phyloP scores from a whole-genome alignment of 1,139 yeast species.

The Magnusiomyces tetraspermus region DNA sequence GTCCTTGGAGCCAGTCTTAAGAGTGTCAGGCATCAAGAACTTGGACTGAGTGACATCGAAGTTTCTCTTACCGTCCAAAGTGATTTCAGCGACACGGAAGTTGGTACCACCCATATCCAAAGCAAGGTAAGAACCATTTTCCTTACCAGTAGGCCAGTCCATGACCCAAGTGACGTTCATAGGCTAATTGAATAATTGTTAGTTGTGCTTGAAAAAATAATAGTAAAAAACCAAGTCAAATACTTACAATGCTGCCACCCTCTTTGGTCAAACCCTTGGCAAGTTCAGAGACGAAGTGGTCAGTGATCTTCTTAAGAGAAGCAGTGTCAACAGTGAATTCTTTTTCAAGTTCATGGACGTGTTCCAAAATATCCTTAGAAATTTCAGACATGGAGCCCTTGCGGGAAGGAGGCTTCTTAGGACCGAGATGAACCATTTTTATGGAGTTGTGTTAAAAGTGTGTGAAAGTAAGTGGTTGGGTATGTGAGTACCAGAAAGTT shows the following conservation, averaged over 20 bases:
- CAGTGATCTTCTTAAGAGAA: constrained; percentile 54
- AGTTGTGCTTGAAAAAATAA: not conserved
- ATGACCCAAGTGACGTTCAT: constrained; percentile 97
- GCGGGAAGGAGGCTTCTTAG: constrained; percentile 74
- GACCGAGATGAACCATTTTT: constrained; percentile 73
- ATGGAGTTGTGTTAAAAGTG: not conserved
- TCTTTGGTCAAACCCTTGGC: constrained; percentile 56
- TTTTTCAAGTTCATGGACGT: constrained; percentile 50
- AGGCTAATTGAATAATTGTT: constrained; percentile 35
- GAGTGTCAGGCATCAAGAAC: constrained; percentile 55
- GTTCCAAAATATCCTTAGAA: constrained; percentile 52
- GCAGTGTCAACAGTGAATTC: constrained; percentile 54
- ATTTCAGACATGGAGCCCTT: constrained; percentile 73
- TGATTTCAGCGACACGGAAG: constrained; percentile 79
- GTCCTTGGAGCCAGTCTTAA: constrained; percentile 72
- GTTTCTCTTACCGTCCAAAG: constrained; percentile 64
- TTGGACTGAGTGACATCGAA: constrained; percentile 80
- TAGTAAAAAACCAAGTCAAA: not conserved
- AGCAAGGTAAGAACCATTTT: constrained; percentile 81
- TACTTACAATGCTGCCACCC: constrained; percentile 57
- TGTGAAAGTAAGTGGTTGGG: not conserved
- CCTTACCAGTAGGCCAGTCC: constrained; percentile 87
- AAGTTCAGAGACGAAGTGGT: constrained; percentile 63
- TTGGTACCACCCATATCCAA: constrained; percentile 95
- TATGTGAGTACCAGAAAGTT: not conserved